These are phyloP conservation scores for Fusarium pseudoanthophilum DNA, from an alignment of 2,329 filamentous ascomycete species.

Conservation along the genomic window DNA sequence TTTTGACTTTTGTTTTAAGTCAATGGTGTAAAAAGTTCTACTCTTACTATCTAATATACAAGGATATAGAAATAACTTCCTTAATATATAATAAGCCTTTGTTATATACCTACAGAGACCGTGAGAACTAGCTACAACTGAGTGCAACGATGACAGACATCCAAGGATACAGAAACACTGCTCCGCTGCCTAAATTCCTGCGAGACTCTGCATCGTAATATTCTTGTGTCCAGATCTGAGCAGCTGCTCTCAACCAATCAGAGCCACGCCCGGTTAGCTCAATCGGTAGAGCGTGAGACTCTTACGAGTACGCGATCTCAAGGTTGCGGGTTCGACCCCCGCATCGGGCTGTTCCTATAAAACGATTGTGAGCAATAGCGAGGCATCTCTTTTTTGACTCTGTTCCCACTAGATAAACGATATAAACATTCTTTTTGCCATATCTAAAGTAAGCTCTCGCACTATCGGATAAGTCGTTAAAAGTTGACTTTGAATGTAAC, in stretches of 20 bases:
- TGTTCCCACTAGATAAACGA: too few relatives aligned
- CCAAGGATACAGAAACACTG: fast-evolving
- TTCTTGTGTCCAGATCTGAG: fast-evolving
- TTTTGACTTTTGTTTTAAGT: not conserved
- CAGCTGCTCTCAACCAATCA: slow-evolving; percentile 36
- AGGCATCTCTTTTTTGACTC: slow-evolving; percentile 49
- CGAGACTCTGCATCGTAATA: fast-evolving
- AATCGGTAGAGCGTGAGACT: slow-evolving; percentile 73
- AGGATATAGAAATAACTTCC: fast-evolving
- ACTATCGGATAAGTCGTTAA: fast-evolving
- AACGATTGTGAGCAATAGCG: slow-evolving; percentile 66
- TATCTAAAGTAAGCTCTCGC: fast-evolving
- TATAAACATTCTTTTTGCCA: not conserved
- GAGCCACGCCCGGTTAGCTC: slow-evolving; percentile 50
- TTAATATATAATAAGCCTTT: fast-evolving
- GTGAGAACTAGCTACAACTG: too few relatives aligned
- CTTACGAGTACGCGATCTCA: slow-evolving; percentile 62
- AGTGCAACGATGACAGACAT: fast-evolving
- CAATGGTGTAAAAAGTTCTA: too few relatives aligned
- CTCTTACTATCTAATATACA: too few relatives aligned
- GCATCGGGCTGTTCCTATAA: slow-evolving; percentile 50
- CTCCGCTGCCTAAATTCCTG: fast-evolving
- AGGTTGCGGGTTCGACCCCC: slow-evolving; percentile 66
- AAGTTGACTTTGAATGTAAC: fast-evolving
- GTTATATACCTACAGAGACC: fast-evolving